phyloP scores from a whole-genome alignment of 345 rosid species.

The Heritiera fomes region DNA sequence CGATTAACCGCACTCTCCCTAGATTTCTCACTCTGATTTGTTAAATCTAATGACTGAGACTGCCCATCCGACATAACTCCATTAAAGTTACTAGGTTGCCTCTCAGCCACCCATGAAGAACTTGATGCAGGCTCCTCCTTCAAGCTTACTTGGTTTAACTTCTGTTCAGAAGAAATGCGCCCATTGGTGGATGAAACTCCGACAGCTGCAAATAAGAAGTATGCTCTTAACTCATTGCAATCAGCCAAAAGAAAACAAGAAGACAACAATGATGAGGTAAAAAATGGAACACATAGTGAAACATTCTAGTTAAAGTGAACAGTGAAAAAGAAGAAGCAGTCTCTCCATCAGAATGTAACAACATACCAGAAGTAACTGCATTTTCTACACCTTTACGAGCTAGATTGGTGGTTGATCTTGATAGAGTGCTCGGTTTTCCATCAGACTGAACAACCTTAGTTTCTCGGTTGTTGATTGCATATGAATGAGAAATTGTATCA shows the following conservation, averaged over 20 bases:
- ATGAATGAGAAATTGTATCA: constrained; percentile 41
- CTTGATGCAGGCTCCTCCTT: constrained; percentile 65
- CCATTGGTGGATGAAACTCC: constrained; percentile 50
- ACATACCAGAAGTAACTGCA: constrained; percentile 57
- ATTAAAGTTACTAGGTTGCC: constrained; percentile 36
- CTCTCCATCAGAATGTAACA: constrained; percentile 18
- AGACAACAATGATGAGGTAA: constrained; percentile 14
- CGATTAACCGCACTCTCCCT: constrained; percentile 48
- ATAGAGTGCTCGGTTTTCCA: constrained; percentile 53
- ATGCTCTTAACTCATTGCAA: background rate
- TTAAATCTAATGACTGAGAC: constrained; percentile 50
- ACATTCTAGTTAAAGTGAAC: background rate
- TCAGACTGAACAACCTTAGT: constrained; percentile 53
- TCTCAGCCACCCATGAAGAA: constrained; percentile 59
- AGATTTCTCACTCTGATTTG: constrained; percentile 59
- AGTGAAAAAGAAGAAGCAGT: background rate
- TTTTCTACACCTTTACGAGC: constrained; percentile 53
- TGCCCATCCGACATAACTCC: constrained; percentile 57
- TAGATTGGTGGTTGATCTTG: constrained; percentile 53
- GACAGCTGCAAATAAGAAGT: constrained; percentile 41
- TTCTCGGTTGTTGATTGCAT: constrained; percentile 53
- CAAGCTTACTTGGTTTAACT: constrained; percentile 43
- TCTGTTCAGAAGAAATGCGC: constrained; percentile 49
- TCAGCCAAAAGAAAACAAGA: background rate
- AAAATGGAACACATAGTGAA: background rate